phyloP scores from a whole-genome alignment of 306 rosid species.

The Senna siamea region DNA sequence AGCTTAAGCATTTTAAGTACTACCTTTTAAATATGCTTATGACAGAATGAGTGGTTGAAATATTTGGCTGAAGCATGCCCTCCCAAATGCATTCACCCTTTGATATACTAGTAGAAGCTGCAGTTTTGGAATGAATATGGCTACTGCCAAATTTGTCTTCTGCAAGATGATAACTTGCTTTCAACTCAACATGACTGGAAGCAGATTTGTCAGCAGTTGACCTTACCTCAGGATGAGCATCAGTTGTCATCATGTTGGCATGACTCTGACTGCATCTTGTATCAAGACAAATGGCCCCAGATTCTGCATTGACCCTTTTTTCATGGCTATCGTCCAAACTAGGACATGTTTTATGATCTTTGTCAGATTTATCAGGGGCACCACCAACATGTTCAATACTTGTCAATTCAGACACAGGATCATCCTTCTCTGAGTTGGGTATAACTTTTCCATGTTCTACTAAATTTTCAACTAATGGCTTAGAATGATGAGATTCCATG shows the following conservation, averaged over 20 bases:
- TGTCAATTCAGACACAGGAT: constrained; percentile 47
- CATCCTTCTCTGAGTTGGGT: constrained; percentile 52
- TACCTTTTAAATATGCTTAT: constrained; percentile 79
- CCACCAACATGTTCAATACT: constrained; percentile 36
- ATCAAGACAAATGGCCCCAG: constrained; percentile 31
- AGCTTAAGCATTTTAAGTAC: constrained; percentile 31
- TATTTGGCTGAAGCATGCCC: constrained; percentile 75
- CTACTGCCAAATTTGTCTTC: constrained; percentile 43
- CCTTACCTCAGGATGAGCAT: constrained; percentile 37
- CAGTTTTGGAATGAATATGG: constrained; percentile 43
- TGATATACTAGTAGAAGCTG: constrained; percentile 31
- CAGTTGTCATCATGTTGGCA: constrained; percentile 40
- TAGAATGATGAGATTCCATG: constrained; percentile 85
- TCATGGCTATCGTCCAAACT: constrained; percentile 39
- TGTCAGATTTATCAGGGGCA: constrained; percentile 39
- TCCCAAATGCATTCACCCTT: constrained; percentile 74
- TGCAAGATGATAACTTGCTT: constrained; percentile 32
- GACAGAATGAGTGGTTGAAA: constrained; percentile 63
- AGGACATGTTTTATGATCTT: constrained; percentile 33
- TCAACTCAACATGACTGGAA: constrained; percentile 38
- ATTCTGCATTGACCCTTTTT: constrained; percentile 37
- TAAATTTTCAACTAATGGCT: constrained; percentile 77
- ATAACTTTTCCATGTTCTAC: constrained; percentile 55
- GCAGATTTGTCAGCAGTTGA: constrained; percentile 37
- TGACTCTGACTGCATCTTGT: constrained; percentile 27